These are phyloP conservation scores for Aspergillus fijiensis DNA, from an alignment of 2,329 filamentous ascomycete genomes.

Conservation along the genomic window DNA sequence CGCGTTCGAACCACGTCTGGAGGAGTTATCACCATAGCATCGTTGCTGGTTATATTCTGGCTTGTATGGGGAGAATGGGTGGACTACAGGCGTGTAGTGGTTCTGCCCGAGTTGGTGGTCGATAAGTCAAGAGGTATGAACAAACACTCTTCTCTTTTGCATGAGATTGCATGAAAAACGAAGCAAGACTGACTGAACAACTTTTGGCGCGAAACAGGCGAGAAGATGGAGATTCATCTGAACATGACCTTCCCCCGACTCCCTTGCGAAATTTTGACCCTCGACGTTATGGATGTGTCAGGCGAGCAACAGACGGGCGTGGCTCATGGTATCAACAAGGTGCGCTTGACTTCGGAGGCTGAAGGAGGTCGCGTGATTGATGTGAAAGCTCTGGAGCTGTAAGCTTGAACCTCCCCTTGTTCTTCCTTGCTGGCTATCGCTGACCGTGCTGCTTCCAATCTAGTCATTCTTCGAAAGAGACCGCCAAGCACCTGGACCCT, in stretches of 20 bases:
- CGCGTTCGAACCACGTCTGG: constrained; percentile 93
- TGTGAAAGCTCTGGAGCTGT: constrained; percentile 66
- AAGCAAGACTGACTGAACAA: constrained; percentile 17
- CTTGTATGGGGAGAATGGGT: constrained; percentile 94
- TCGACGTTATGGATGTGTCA: constrained; percentile 99
- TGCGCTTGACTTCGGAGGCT: constrained; percentile 69
- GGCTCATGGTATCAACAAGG: constrained; percentile 87
- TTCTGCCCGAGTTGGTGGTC: constrained; percentile 90
- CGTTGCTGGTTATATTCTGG: constrained; percentile 82
- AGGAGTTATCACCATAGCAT: constrained; percentile 89
- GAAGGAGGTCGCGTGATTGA: constrained; percentile 79
- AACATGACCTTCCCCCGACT: constrained; percentile 94
- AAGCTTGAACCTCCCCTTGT: constrained; percentile 38
- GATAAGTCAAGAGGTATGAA: constrained; percentile 85
- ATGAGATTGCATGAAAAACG: background rate
- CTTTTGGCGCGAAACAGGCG: constrained; percentile 56
- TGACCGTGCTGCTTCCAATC: background rate
- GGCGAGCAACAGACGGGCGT: constrained; percentile 95
- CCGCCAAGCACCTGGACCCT: constrained; percentile 77
- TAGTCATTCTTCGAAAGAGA: constrained; percentile 67
- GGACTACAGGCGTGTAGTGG: constrained; percentile 81
- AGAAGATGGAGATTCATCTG: constrained; percentile 98
- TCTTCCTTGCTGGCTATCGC: background rate
- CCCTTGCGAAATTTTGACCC: constrained; percentile 90
- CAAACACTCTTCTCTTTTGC: background rate